Evolutionary conservation across 2,329 filamentous ascomycete species (phyloP).

Genomic region (Boeremia lycopersici): DNA sequence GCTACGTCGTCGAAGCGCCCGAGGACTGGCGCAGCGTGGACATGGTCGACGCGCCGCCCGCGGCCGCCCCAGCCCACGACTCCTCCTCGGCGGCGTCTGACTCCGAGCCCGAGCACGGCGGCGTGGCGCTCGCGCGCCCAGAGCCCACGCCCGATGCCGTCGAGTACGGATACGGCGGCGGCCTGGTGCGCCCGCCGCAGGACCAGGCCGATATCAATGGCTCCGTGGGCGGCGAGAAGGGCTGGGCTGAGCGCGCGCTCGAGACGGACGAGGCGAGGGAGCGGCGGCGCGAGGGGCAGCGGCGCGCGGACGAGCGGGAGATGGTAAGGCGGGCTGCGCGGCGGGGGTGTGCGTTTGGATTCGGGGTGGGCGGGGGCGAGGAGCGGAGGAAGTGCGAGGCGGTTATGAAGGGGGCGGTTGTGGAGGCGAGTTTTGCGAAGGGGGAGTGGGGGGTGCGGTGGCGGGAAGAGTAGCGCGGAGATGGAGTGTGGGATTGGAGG

Average conservation of each 20-base stretch:
- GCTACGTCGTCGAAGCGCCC: constrained; percentile 46
- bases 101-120: constrained; percentile 20
- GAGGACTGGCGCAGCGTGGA: constrained; percentile 54
- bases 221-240: constrained; percentile 62
- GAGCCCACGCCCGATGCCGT: constrained; percentile 8
- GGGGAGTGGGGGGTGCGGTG: constrained; percentile 65
- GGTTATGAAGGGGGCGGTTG: constrained; percentile 63
- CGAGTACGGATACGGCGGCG: constrained; percentile 38
- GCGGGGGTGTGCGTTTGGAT: constrained; percentile 63
- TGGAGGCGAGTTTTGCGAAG: constrained; percentile 66
- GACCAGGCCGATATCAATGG: constrained; percentile 60
- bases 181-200: constrained; percentile 50
- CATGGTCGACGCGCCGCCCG: constrained; percentile 45
- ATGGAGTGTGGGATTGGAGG: constrained; percentile 8
- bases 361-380: constrained; percentile 37
- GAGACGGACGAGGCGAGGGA: constrained; percentile 60
- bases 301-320: constrained; percentile 58
- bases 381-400: constrained; percentile 61
- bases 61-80: constrained; percentile 12
- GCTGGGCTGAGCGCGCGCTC: constrained; percentile 57
- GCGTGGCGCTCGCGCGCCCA: background rate
- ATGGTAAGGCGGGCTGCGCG: constrained; percentile 68
- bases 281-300: constrained; percentile 58
- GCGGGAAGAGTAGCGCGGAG: constrained; percentile 51
- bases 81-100: constrained; percentile 12